These are phyloP conservation scores for Fusarium sp. DNA, from an alignment of 2,329 filamentous ascomycete species.

Conservation along the genomic window DNA sequence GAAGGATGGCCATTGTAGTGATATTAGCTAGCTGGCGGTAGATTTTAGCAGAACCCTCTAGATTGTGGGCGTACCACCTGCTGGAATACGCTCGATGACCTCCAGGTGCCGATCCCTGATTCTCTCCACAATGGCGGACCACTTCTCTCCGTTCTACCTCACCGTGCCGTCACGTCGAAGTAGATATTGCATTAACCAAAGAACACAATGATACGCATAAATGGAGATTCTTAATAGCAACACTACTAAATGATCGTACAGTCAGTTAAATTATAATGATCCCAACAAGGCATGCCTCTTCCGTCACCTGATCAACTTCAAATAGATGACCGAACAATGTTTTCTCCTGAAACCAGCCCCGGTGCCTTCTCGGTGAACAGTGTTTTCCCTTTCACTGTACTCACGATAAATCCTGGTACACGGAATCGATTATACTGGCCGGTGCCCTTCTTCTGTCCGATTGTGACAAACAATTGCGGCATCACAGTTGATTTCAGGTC, in stretches of 20 bases:
- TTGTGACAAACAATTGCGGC: constrained; percentile 1
- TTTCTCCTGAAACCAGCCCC: background rate
- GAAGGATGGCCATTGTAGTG: background rate
- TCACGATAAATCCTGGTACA: background rate
- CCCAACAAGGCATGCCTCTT: background rate
- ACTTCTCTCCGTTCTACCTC: background rate
- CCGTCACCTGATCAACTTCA: background rate
- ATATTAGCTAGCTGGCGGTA: background rate
- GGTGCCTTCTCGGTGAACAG: constrained; percentile 5
- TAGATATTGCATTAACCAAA: background rate
- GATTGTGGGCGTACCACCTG: too few relatives aligned
- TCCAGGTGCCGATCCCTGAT: too few relatives aligned
- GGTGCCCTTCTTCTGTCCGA: constrained; percentile 2
- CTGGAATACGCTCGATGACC: too few relatives aligned
- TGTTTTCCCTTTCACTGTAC: constrained; percentile 1
- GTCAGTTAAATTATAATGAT: too few relatives aligned
- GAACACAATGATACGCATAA: background rate
- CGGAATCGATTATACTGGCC: constrained; percentile 1
- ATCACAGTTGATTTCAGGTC: background rate
- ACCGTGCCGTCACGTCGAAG: background rate
- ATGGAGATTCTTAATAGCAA: too few relatives aligned
- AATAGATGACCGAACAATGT: background rate
- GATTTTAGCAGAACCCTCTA: background rate
- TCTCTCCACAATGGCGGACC: too few relatives aligned
- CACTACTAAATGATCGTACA: too few relatives aligned